A percentile compares a stretch with the other conserved stretches of the same genome.
These are phyloP conservation scores for Byssochlamys sp. DNA, from an alignment of 2,329 filamentous ascomycete species.

Conservation along the genomic window DNA sequence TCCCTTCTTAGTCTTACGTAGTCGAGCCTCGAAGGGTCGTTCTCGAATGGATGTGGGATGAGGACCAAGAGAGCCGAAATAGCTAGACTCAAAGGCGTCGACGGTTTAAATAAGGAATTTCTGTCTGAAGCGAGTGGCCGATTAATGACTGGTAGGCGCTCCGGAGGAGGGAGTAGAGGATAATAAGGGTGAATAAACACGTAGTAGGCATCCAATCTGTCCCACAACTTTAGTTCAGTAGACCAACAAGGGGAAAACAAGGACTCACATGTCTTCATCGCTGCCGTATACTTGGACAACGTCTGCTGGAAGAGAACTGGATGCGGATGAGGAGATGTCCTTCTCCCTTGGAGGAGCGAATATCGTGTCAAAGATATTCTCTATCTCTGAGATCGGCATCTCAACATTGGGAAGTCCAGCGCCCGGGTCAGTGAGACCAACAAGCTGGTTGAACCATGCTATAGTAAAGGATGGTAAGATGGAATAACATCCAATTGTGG, in stretches of 20 bases:
- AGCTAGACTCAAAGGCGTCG: slow-evolving; percentile 18
- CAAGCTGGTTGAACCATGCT: slow-evolving; percentile 12
- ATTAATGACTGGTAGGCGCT: slow-evolving; percentile 8
- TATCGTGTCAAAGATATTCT: slow-evolving; percentile 39
- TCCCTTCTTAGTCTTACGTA: slow-evolving; percentile 14
- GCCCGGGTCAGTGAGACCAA: slow-evolving; percentile 34
- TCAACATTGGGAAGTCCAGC: slow-evolving; percentile 41
- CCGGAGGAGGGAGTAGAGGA: slow-evolving; percentile 19
- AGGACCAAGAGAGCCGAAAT: slow-evolving; percentile 19
- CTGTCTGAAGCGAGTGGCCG: slow-evolving; percentile 4
- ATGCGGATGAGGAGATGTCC: neutral
- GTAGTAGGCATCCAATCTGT: slow-evolving; percentile 22
- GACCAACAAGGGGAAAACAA: neutral
- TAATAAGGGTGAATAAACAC: slow-evolving; percentile 22
- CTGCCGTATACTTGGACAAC: slow-evolving; percentile 36
- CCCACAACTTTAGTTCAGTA: neutral
- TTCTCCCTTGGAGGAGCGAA: slow-evolving; percentile 5
- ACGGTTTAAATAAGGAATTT: slow-evolving; percentile 9
- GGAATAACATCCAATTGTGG: slow-evolving; percentile 42
- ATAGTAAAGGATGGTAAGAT: neutral
- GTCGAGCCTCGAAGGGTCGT: slow-evolving; percentile 9
- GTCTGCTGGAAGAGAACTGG: neutral
- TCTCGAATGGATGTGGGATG: slow-evolving; percentile 16
- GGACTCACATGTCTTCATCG: slow-evolving; percentile 33
- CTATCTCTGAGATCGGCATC: slow-evolving; percentile 39